Conservation (phyloP, 2,329 filamentous ascomycete genomes). For the Dactylonectria estremocensis region DNA sequence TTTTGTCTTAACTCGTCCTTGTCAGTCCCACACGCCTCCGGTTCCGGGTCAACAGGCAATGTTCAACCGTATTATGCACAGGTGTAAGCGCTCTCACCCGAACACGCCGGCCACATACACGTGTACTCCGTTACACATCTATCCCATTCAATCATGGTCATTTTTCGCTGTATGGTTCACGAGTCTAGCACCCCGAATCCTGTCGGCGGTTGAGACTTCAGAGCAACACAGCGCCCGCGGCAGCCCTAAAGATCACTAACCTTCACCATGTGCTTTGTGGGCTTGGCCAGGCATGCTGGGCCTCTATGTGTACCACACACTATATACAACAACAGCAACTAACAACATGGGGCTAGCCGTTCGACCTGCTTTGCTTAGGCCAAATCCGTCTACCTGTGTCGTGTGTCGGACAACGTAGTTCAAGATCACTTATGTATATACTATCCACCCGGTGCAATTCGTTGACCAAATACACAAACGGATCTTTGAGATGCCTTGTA, state of each 20-base stretch:
- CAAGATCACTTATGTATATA: background rate
- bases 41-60: slow-evolving; percentile 12
- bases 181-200: slow-evolving; percentile 14
- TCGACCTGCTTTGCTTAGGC: background rate
- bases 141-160: background rate
- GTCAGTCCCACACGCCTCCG: slow-evolving; percentile 10
- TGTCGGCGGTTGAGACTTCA: slow-evolving; percentile 18
- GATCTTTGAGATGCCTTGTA: slow-evolving; percentile 8
- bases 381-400: background rate
- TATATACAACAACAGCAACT: background rate
- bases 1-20: slow-evolving; percentile 24
- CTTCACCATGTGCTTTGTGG: background rate
- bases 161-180: slow-evolving; percentile 3
- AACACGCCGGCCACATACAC: slow-evolving; percentile 6
- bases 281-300: background rate
- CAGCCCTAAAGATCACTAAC: background rate
- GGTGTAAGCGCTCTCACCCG: slow-evolving; percentile 14
- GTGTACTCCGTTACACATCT: background rate
- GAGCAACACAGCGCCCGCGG: background rate
- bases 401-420: background rate
- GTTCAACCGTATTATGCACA: background rate
- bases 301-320: background rate
- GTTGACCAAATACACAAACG: background rate
- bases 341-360: background rate
- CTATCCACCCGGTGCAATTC: slow-evolving; percentile 4